Conservation (phyloP, 768 basidiomycete species). For the Tulasnella sp. region DNA sequence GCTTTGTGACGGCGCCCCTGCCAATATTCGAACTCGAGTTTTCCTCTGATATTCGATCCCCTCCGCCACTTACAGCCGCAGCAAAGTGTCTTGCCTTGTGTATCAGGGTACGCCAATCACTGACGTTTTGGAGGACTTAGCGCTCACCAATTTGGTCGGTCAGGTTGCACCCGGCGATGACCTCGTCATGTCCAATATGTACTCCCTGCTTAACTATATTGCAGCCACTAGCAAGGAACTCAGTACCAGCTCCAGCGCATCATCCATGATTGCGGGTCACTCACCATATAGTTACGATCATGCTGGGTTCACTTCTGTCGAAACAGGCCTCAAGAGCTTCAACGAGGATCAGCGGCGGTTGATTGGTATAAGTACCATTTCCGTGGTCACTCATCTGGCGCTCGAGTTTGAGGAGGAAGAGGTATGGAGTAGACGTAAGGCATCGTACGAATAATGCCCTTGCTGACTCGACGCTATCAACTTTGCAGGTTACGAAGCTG, state of each 20-base stretch:
- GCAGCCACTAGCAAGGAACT: constrained; percentile 47
- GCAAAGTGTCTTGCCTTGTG: constrained; percentile 85
- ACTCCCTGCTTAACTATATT: constrained; percentile 88
- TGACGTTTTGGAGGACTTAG: not conserved
- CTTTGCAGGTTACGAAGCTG: constrained; percentile 59
- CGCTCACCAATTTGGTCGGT: constrained; percentile 8
- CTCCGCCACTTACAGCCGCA: constrained; percentile 69
- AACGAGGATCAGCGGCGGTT: constrained; percentile 76
- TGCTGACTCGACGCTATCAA: not conserved
- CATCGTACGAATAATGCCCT: not conserved
- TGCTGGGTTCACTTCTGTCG: constrained; percentile 43
- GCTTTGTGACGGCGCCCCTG: constrained; percentile 78
- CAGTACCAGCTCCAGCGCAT: not conserved
- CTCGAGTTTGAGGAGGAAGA: constrained; percentile 80
- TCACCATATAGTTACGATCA: constrained; percentile 32
- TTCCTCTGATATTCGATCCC: constrained; percentile 54
- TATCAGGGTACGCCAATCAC: constrained; percentile 61
- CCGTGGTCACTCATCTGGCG: constrained; percentile 76
- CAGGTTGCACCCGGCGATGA: constrained; percentile 80
- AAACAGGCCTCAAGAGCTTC: constrained; percentile 49
- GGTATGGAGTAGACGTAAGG: constrained; percentile 39
- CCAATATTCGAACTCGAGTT: constrained; percentile 83
- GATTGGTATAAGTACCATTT: constrained; percentile 82
- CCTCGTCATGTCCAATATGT: constrained; percentile 88
- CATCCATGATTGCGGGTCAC: not conserved